These are phyloP conservation scores for Comarum palustre DNA, from an alignment of 306 rosid species.

Conservation along the genomic window DNA sequence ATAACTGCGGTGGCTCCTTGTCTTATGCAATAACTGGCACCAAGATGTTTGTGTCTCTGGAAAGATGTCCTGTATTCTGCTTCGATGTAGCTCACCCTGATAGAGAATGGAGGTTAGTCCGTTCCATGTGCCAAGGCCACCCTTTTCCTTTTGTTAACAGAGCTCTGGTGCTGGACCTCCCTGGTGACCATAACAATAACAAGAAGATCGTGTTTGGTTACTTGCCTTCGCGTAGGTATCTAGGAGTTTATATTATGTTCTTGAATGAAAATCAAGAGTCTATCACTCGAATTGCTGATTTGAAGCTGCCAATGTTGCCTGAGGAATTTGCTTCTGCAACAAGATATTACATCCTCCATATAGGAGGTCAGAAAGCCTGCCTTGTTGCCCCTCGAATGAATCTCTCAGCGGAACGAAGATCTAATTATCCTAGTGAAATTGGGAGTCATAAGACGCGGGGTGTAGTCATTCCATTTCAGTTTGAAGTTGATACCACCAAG, in stretches of 20 bases:
- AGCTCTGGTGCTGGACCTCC: not conserved
- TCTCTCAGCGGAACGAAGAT: not conserved
- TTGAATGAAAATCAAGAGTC: not conserved
- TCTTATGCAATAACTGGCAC: not conserved
- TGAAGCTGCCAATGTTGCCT: not conserved
- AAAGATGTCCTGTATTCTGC: too few relatives aligned
- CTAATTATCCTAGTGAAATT: not conserved
- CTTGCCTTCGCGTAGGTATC: not conserved
- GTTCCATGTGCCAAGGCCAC: not conserved
- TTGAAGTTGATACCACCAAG: not conserved
- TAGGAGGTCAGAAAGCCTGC: conserved; percentile 8
- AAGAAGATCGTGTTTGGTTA: not conserved
- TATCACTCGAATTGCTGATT: not conserved
- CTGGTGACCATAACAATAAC: not conserved
- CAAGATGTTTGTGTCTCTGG: not conserved
- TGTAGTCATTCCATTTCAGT: not conserved
- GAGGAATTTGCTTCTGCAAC: not conserved
- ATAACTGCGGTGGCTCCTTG: too few relatives aligned
- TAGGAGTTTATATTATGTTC: not conserved
- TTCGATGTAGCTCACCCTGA: not conserved
- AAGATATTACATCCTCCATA: not conserved
- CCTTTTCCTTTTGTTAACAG: not conserved
- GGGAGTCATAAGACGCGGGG: not conserved
- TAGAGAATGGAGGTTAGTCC: not conserved
- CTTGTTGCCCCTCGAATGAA: not conserved